Evolutionary conservation across 345 rosid species (phyloP), one percentile per base, ranked within the genome.

Genomic region (Erysimum cheiranthoides): DNA sequence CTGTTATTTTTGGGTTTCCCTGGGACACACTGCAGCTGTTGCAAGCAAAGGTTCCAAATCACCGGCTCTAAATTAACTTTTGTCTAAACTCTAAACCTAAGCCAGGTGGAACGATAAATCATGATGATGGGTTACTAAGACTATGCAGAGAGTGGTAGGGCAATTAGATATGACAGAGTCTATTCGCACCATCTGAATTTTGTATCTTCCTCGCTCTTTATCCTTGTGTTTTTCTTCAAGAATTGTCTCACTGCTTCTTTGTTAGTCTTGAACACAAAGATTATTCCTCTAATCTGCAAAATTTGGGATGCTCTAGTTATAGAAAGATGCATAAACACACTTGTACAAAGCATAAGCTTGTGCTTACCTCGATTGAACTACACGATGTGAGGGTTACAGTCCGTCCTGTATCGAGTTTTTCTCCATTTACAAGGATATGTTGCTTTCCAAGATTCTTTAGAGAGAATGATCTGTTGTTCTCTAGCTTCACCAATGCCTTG

Each of bases 401-500:
- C 79, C 81, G 84, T 68, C 88, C 87, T 8, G 71, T 70, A 34
- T 53, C 40, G 66, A 91, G 66, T 84, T 80, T 89, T 81, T 78
- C 78, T 39, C 93, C 91, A 67, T 91, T 84, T 71, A 89, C 59
- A 74, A 72, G 80, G 16, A 91, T 54, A 13, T 82, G 75, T 76
- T 64, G 76, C 84, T 81, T 89, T 54, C 91, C 93, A 27, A 91
- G 87, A 82, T 91, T 91, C 84, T 80, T 86, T 69, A 89, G 56
- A 62, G 74, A 39, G 82, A 91, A 88, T 30, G 88, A 85, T 54
- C 93, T 91, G 58, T 86, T 69, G 66, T 73, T 66, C 66, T 85
- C 90, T 85, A 91, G 79, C 83, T 78, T 89, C 66, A 91, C 80
- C 60, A 88, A 60, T 18, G 95, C 97, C 95, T 91, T 75, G 31